Evolutionary conservation across 2,329 filamentous ascomycete species (phyloP).

Genomic region (Calonectria hawksworthii): DNA sequence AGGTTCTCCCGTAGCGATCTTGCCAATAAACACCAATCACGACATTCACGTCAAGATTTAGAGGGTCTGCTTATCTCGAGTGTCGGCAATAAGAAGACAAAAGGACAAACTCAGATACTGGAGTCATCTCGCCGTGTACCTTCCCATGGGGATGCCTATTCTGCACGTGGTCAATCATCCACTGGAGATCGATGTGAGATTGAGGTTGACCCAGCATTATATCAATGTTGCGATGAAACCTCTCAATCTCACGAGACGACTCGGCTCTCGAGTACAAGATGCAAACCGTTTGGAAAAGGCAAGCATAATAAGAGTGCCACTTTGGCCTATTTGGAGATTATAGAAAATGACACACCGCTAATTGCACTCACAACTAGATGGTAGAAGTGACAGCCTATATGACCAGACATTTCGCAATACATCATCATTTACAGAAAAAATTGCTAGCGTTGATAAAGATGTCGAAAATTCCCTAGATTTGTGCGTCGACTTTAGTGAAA

Average conservation of each 20-base stretch:
- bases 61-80: background rate
- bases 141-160: background rate
- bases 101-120: background rate
- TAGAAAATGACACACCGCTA: background rate
- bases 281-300: background rate
- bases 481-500: background rate
- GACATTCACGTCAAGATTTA: background rate
- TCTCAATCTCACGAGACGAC: background rate
- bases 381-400: no score
- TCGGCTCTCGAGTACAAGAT: background rate
- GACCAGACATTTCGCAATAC: background rate
- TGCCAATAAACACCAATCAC: background rate
- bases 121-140: background rate
- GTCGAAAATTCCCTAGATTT: background rate
- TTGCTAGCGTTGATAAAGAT: no score
- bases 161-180: background rate
- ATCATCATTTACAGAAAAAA: no score
- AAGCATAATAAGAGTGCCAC: background rate
- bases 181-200: background rate
- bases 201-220: background rate
- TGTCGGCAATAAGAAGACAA: background rate
- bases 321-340: no score
- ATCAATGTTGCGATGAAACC: background rate
- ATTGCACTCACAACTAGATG: background rate
- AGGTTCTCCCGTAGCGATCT: constrained; percentile 7